phyloP scores from a whole-genome alignment of 257 asterid species.

The Solanum lignicaule region DNA sequence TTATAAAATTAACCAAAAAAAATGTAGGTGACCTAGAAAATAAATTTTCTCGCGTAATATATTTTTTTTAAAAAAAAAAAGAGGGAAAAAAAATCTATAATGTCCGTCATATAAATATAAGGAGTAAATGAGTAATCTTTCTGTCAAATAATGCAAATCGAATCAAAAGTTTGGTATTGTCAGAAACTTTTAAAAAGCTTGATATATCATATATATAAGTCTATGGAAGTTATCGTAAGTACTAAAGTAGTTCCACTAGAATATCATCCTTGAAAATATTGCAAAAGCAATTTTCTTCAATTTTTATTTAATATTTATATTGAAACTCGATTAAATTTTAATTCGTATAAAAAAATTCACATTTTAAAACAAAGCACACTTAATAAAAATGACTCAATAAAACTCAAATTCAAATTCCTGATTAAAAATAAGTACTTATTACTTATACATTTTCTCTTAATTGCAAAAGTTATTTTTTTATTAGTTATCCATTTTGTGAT shows the following conservation, averaged over 20 bases:
- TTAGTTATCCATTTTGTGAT: neutral
- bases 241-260: neutral
- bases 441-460: neutral
- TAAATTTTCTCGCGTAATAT: neutral
- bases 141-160: neutral
- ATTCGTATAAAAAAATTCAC: fast-evolving
- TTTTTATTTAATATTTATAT: neutral
- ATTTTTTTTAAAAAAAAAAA: too few relatives aligned
- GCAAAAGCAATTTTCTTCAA: neutral
- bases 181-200: neutral
- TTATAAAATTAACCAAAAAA: neutral
- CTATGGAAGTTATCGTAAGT: neutral
- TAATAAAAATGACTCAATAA: neutral
- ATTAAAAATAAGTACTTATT: neutral
- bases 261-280: neutral
- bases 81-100: too few relatives aligned
- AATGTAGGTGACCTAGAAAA: neutral
- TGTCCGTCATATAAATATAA: neutral
- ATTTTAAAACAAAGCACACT: neutral
- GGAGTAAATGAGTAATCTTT: neutral
- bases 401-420: neutral
- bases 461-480: neutral
- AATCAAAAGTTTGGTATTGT: neutral
- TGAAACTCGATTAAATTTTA: neutral
- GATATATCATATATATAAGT: neutral